Evolutionary conservation across 31 red algal species (phyloP).

Genomic region (Bonnemaisonia californica): DNA sequence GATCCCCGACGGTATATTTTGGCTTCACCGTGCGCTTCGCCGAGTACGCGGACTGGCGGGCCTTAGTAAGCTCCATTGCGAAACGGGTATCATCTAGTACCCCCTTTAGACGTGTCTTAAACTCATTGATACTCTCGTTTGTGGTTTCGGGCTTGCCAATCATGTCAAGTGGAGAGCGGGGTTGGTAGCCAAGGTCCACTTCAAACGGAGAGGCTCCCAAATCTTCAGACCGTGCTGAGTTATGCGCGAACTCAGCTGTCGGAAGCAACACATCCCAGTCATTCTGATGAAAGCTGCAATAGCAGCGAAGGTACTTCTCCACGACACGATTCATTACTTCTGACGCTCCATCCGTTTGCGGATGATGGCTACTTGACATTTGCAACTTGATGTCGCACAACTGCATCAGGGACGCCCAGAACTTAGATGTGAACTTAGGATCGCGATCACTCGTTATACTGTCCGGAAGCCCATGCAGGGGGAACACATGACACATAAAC

Average conservation of each 20-base stretch:
- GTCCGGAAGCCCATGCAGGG: slow-evolving; percentile 17
- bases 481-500: slow-evolving; percentile 29
- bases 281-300: slow-evolving; percentile 12
- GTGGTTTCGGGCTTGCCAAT: neutral
- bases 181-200: slow-evolving; percentile 10
- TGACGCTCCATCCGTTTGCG: slow-evolving; percentile 32
- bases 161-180: neutral
- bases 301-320: neutral
- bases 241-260: slow-evolving; percentile 34
- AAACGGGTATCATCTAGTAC: slow-evolving; percentile 5
- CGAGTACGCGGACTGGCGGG: slow-evolving; percentile 1
- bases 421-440: slow-evolving; percentile 29
- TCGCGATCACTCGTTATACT: slow-evolving; percentile 14
- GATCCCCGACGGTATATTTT: slow-evolving; percentile 18
- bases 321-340: slow-evolving; percentile 31
- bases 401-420: slow-evolving; percentile 18
- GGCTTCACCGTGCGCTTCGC: neutral
- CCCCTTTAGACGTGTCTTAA: neutral
- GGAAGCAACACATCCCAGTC: slow-evolving; percentile 32
- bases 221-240: slow-evolving; percentile 4
- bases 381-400: neutral
- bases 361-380: neutral
- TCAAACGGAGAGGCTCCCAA: slow-evolving; percentile 12
- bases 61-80: slow-evolving; percentile 7
- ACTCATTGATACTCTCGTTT: neutral